A percentile compares a stretch with the other conserved stretches of the same genome.
Evolutionary conservation across 2,329 filamentous ascomycete genomes (phyloP).

Genomic region (Neurospora sp.): DNA sequence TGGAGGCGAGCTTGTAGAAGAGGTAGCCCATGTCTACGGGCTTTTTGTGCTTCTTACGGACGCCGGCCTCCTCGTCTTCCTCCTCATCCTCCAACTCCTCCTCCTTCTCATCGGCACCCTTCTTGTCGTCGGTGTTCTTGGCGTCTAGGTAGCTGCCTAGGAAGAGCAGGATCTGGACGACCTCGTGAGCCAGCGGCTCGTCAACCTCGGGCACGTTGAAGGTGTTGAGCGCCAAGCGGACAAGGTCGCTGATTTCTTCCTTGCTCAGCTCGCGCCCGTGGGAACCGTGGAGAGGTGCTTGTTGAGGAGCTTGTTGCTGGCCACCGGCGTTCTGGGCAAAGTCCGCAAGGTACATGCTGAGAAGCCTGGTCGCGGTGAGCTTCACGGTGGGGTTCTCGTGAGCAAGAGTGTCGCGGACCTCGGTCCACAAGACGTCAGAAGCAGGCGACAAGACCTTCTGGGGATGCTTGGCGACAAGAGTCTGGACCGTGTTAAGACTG

Average conservation of each 20-base stretch:
- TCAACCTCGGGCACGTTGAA: slow-evolving; percentile 56
- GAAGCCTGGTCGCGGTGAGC: slow-evolving; percentile 61
- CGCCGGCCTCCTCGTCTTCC: slow-evolving; percentile 25
- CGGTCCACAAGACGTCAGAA: slow-evolving; percentile 59
- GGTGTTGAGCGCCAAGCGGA: slow-evolving; percentile 38
- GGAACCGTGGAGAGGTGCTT: slow-evolving; percentile 56
- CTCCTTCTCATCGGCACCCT: slow-evolving; percentile 32
- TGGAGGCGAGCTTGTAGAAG: slow-evolving; percentile 66
- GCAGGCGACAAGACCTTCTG: slow-evolving; percentile 50
- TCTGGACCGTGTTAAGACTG: slow-evolving; percentile 58
- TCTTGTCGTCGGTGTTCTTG: slow-evolving; percentile 25
- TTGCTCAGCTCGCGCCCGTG: slow-evolving; percentile 59
- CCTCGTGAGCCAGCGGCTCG: slow-evolving; percentile 68
- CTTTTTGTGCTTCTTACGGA: slow-evolving; percentile 20
- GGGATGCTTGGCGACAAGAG: slow-evolving; percentile 59
- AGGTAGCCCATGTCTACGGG: slow-evolving; percentile 54
- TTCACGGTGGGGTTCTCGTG: slow-evolving; percentile 69
- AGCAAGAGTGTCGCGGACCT: slow-evolving; percentile 58
- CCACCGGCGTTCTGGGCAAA: slow-evolving; percentile 54
- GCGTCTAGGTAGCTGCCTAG: slow-evolving; percentile 52
- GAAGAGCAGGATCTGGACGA: slow-evolving; percentile 74
- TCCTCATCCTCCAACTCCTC: slow-evolving; percentile 28
- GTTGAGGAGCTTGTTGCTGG: slow-evolving; percentile 31
- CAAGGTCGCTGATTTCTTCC: slow-evolving; percentile 53
- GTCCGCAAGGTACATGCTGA: slow-evolving; percentile 71